Conservation (phyloP, 2,329 filamentous ascomycete genomes). For the Annulohypoxylon truncatum region DNA sequence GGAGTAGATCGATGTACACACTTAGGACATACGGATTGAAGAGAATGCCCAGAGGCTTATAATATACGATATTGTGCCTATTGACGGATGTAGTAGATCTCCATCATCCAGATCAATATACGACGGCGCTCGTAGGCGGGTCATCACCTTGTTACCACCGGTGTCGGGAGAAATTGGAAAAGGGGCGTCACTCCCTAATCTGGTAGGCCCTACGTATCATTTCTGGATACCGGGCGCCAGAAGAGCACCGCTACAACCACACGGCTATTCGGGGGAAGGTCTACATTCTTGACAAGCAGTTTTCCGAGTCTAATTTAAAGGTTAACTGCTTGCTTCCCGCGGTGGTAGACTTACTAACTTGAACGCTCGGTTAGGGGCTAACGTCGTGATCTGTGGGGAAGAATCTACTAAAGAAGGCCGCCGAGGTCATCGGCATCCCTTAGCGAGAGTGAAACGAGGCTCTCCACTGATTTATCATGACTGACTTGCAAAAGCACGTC, state of each 20-base stretch:
- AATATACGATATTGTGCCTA: background rate
- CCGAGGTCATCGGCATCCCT: background rate
- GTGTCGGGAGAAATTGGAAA: background rate
- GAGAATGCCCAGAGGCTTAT: background rate
- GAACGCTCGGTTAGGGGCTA: background rate
- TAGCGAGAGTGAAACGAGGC: background rate
- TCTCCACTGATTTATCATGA: background rate
- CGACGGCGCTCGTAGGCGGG: background rate
- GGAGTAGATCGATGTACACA: background rate
- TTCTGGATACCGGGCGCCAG: background rate
- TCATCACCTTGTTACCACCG: background rate
- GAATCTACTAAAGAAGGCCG: background rate
- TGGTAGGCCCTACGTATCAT: background rate
- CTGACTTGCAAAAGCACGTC: background rate
- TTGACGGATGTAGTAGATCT: background rate
- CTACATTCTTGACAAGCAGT: background rate
- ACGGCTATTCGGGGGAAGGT: background rate
- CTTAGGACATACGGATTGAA: background rate
- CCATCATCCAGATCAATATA: background rate
- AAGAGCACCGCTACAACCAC: background rate
- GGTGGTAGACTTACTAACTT: background rate
- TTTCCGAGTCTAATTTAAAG: background rate
- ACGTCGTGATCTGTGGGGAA: background rate
- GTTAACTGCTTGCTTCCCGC: background rate
- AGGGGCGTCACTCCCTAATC: background rate